A percentile compares a stretch with the other conserved stretches of the same genome.
Conservation (phyloP, 1,139 yeast species). For the Pichia sp. region DNA sequence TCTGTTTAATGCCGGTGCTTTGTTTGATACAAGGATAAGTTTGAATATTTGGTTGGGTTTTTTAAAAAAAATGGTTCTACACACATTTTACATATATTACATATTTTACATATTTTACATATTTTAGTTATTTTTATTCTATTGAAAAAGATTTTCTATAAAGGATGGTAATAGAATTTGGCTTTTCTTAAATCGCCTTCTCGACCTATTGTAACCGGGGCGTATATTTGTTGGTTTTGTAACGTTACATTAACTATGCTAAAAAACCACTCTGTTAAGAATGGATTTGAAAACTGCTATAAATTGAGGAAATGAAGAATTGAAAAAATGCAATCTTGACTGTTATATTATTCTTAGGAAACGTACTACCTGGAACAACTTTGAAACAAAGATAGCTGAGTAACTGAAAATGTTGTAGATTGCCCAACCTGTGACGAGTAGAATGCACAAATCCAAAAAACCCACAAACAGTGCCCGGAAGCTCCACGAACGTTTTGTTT, state of each 20-base stretch:
- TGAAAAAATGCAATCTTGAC: too few relatives aligned
- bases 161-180: not conserved
- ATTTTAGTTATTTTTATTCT: not conserved
- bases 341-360: not conserved
- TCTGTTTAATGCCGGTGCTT: constrained; percentile 1
- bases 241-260: too few relatives aligned
- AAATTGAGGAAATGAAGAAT: too few relatives aligned
- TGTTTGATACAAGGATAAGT: not conserved
- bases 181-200: too few relatives aligned
- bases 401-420: not conserved
- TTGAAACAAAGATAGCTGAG: not conserved
- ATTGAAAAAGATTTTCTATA: not conserved
- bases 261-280: too few relatives aligned
- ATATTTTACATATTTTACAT: too few relatives aligned
- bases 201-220: too few relatives aligned
- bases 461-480: constrained; percentile 7
- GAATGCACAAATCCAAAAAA: constrained; percentile 2
- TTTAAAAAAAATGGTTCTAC: not conserved
- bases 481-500: constrained; percentile 8
- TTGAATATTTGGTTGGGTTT: constrained; percentile 3
- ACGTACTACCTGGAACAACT: not conserved
- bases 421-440: constrained; percentile 1
- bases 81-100: not conserved
- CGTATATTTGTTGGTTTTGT: too few relatives aligned
- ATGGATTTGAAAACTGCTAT: too few relatives aligned